Percentiles rank a stretch among this genome's conserved stretches.
Conservation (phyloP, 139 green algal species). For the Picochlorum sp. region DNA sequence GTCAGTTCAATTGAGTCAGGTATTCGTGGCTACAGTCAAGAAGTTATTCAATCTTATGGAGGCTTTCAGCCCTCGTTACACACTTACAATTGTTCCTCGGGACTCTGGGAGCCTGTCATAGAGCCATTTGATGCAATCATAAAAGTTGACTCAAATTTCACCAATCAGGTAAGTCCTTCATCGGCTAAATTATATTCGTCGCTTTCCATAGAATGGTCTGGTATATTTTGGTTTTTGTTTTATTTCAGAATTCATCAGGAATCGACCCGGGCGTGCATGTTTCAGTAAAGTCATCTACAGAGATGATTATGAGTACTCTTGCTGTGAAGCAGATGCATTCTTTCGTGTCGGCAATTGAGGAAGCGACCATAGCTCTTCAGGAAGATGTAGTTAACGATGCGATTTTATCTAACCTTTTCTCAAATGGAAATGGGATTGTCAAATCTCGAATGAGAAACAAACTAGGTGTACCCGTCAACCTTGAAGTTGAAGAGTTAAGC, state of each 20-base stretch:
- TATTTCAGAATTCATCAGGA: constrained; percentile 22
- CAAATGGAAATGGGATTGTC: too few species aligned
- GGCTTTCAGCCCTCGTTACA: constrained; percentile 39
- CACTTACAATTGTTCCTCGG: constrained; percentile 49
- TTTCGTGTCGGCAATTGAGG: constrained; percentile 28
- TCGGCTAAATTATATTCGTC: too few species aligned
- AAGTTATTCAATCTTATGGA: constrained; percentile 37
- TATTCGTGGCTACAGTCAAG: constrained; percentile 19
- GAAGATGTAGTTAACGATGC: background rate
- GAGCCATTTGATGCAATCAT: constrained; percentile 72
- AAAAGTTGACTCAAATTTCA: constrained; percentile 41
- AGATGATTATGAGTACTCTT: constrained; percentile 45
- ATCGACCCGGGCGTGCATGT: constrained; percentile 38
- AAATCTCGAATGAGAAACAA: too few species aligned
- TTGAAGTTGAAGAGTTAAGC: too few species aligned
- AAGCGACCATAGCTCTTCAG: background rate
- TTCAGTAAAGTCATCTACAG: constrained; percentile 39
- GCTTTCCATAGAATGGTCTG: background rate
- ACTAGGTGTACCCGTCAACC: too few species aligned
- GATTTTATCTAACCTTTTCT: too few species aligned
- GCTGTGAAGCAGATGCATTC: constrained; percentile 32
- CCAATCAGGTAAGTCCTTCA: constrained; percentile 4
- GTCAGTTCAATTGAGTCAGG: constrained; percentile 28
- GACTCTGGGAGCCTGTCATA: constrained; percentile 76
- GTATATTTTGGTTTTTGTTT: background rate